Evolutionary conservation across 225 moss, liverwort and hornwort genomes (phyloP).

Genomic region (Physcomitrellopsis africana): DNA sequence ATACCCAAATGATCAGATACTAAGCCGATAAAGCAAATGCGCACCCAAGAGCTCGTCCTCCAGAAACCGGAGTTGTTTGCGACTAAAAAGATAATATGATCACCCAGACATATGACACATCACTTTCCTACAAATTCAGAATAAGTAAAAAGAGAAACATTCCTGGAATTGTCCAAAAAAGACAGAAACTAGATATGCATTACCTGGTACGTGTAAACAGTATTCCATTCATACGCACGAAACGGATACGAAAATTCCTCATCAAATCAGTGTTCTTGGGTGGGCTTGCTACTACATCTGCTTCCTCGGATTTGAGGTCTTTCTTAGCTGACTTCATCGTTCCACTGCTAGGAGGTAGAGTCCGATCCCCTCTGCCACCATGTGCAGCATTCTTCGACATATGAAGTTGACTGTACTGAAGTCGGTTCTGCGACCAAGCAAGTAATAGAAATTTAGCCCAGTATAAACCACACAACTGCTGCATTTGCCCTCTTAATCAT

Average conservation of each 20-base stretch:
- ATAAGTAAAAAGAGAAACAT: background rate
- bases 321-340: slow-evolving; percentile 77
- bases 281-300: slow-evolving; percentile 45
- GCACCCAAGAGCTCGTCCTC: slow-evolving; percentile 1
- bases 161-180: slow-evolving; percentile 16
- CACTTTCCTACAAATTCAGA: slow-evolving; percentile 14
- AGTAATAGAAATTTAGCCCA: slow-evolving; percentile 12
- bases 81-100: background rate
- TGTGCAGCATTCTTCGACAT: slow-evolving; percentile 52
- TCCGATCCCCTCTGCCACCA: slow-evolving; percentile 77
- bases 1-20: slow-evolving; percentile 1
- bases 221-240: slow-evolving; percentile 94
- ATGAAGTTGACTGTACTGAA: slow-evolving; percentile 75
- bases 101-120: slow-evolving; percentile 5
- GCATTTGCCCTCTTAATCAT: slow-evolving; percentile 10
- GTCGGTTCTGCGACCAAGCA: slow-evolving; percentile 76
- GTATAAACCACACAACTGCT: slow-evolving; percentile 9
- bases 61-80: background rate
- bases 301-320: slow-evolving; percentile 64
- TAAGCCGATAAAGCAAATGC: background rate
- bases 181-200: slow-evolving; percentile 1
- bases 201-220: slow-evolving; percentile 98
- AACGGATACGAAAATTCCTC: slow-evolving; percentile 82
- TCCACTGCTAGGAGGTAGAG: slow-evolving; percentile 73
- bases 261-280: slow-evolving; percentile 51